Evolutionary conservation across 2,329 filamentous ascomycete genomes (phyloP).

Genomic region (Colletotrichum theobromicola): DNA sequence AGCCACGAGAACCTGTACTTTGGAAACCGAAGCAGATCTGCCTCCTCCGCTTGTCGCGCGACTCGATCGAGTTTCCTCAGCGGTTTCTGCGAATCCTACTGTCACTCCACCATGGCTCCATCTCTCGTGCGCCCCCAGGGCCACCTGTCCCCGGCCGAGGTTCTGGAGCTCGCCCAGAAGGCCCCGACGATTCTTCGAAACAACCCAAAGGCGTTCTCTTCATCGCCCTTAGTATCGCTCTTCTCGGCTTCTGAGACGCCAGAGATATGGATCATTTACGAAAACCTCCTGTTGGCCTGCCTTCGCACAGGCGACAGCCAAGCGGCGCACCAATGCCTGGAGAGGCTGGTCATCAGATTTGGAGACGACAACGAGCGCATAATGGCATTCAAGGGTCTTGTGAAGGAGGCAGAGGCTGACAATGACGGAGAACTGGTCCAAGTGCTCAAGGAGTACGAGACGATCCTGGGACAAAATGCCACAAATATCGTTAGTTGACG

Average conservation of each 20-base stretch:
- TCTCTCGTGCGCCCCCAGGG: slow-evolving; percentile 62
- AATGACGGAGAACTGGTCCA: slow-evolving; percentile 68
- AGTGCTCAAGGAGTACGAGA: slow-evolving; percentile 80
- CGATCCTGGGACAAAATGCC: slow-evolving; percentile 73
- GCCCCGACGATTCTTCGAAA: slow-evolving; percentile 61
- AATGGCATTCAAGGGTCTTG: slow-evolving; percentile 81
- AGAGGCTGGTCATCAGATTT: slow-evolving; percentile 80
- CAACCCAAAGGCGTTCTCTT: slow-evolving; percentile 58
- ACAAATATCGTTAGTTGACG: slow-evolving; percentile 74
- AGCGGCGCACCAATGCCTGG: slow-evolving; percentile 76
- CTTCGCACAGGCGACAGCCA: slow-evolving; percentile 84
- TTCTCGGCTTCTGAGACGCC: slow-evolving; percentile 70
- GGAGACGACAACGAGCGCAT: slow-evolving; percentile 84
- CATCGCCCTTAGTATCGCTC: slow-evolving; percentile 58
- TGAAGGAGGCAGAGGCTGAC: slow-evolving; percentile 81
- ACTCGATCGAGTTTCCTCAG: background rate
- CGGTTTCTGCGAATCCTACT: background rate
- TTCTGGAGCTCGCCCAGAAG: slow-evolving; percentile 64
- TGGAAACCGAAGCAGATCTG: background rate
- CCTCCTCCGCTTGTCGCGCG: background rate
- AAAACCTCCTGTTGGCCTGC: slow-evolving; percentile 85
- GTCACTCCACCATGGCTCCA: slow-evolving; percentile 46
- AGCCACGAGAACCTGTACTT: background rate
- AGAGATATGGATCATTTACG: slow-evolving; percentile 84
- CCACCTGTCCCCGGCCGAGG: slow-evolving; percentile 60